A percentile compares a stretch with the other conserved stretches of the same genome.
phyloP scores from a whole-genome alignment of 2,329 filamentous ascomycete genomes.

The Lecanosticta acicola region DNA sequence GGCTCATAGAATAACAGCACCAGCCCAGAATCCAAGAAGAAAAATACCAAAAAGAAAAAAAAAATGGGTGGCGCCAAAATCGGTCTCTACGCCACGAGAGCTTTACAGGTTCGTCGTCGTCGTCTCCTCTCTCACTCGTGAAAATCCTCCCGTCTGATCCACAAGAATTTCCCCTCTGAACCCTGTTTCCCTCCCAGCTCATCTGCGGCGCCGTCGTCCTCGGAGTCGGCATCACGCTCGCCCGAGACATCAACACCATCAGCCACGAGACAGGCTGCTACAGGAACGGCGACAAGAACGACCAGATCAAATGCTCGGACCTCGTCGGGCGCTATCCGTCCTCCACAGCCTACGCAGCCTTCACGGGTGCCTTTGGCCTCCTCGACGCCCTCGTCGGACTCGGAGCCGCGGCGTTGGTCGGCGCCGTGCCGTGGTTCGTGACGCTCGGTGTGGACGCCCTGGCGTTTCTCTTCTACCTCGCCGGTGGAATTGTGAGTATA shows the following conservation, averaged over 20 bases:
- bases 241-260: slow-evolving; percentile 1
- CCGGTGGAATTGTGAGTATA: slow-evolving; percentile 10
- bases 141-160: too few species aligned
- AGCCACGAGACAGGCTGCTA: slow-evolving; percentile 1
- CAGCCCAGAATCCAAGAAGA: too few species aligned
- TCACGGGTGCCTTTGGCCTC: slow-evolving; percentile 12
- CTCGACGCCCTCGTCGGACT: slow-evolving; percentile 9
- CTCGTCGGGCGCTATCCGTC: neutral
- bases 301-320: slow-evolving; percentile 1
- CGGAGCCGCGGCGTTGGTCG: slow-evolving; percentile 10
- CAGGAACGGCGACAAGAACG: neutral
- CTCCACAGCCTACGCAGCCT: slow-evolving; percentile 7
- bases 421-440: slow-evolving; percentile 9
- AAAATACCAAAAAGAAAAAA: too few species aligned
- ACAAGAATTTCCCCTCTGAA: neutral
- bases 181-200: neutral
- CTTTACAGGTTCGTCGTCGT: neutral
- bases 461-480: slow-evolving; percentile 16
- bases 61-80: neutral
- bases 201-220: slow-evolving; percentile 2
- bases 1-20: too few species aligned
- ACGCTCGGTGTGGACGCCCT: slow-evolving; percentile 10
- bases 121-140: neutral
- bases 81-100: neutral
- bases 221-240: neutral